Evolutionary conservation across 495 filamentous ascomycete species (phyloP).

Genomic region (Annulohypoxylon nitens): DNA sequence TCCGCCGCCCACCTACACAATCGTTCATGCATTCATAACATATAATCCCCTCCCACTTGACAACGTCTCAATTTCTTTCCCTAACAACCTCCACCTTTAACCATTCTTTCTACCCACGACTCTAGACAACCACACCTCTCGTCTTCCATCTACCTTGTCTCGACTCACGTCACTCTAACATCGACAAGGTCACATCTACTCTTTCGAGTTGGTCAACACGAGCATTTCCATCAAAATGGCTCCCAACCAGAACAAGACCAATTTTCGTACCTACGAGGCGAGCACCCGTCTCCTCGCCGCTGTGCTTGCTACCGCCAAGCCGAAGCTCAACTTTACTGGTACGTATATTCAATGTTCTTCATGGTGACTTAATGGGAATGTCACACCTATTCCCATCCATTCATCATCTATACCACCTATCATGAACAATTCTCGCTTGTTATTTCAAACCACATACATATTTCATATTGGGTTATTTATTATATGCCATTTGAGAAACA

Average conservation of each 20-base stretch:
- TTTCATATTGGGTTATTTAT: neutral
- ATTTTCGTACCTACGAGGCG: slow-evolving; percentile 64
- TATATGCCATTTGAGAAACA: neutral
- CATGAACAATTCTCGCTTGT: neutral
- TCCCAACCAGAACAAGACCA: slow-evolving; percentile 47
- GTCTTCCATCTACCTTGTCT: neutral
- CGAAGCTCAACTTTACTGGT: slow-evolving; percentile 65
- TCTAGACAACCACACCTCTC: neutral
- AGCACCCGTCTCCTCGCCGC: slow-evolving; percentile 64
- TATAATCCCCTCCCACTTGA: neutral
- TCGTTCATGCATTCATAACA: neutral
- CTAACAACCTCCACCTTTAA: slow-evolving; percentile 1
- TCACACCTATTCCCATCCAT: slow-evolving; percentile 3
- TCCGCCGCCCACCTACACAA: neutral
- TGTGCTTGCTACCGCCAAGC: slow-evolving; percentile 58
- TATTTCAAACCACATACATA: neutral
- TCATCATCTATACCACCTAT: neutral
- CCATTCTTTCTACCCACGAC: neutral
- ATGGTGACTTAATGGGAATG: neutral
- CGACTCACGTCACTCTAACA: neutral
- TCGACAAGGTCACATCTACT: slow-evolving; percentile 3
- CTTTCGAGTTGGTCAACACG: neutral
- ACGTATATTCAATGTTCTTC: slow-evolving; percentile 42
- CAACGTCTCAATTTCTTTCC: neutral
- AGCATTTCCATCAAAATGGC: slow-evolving; percentile 48